Evolutionary conservation across 495 filamentous ascomycete species (phyloP), one percentile per base, ranked within the genome.

Genomic region (Annulohypoxylon nitens): DNA sequence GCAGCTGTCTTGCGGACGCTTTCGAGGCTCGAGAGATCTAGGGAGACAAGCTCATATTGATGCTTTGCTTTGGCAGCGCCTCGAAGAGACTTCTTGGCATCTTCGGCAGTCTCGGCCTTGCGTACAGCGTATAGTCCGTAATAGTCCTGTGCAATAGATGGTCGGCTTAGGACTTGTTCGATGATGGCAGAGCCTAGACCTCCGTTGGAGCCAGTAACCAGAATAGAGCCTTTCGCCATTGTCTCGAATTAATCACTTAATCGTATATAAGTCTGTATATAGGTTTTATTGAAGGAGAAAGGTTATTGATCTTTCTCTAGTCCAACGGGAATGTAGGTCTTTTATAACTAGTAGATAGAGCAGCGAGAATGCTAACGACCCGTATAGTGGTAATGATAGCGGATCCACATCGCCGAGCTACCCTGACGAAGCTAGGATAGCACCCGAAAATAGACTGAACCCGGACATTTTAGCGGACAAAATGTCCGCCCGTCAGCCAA

Each of bases 151-250:
- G 78, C 79, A 4, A 78, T 62, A 1, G 81, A 68, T 3, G 84
- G 80, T 9, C 72, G 68, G 51, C 66, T 76, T 77, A 73, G 81
- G 79, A 73, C 88, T 70, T 74, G 85, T 79, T 69, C 84, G 72
- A 64, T 83, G 81, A 74, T 85, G 80, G 74, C 85, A 75, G 67
- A 85, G 83, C 51, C 88, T 81, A 84, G 43, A 80, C 76, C 74
- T 25, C 76, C 76, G 36, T 78, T 90, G 50, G 88, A 84, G 18
- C 88, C 89, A 9, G 88, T 91, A 12, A 90, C 74, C 25, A 91
- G 65, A 55, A 90, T 83, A 7, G 87, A 86, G 48, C 77, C 78
- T 34, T 77, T 78, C 36, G 72, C 55, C 77, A 79, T 79, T 55
- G 20, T 39, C 25, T 43, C 3, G 14, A 16, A 5, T 47, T 57